Conservation (phyloP, 257 asterid species). For the Capsicum rhomboideum region DNA sequence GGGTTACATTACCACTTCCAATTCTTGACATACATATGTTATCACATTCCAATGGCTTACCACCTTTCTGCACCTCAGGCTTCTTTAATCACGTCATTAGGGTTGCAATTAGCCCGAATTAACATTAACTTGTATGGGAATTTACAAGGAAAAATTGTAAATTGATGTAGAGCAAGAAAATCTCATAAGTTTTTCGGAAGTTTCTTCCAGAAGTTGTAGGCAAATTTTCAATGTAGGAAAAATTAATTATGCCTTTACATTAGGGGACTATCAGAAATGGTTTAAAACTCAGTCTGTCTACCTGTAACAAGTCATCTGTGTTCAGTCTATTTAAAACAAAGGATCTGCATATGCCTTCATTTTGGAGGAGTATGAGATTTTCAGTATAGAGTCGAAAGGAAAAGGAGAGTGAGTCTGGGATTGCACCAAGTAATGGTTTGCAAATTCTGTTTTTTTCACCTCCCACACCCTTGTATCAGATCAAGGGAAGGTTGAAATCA, state of each 20-base stretch:
- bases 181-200: background rate
- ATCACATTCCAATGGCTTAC: background rate
- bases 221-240: background rate
- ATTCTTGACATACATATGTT: background rate
- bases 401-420: background rate
- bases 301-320: background rate
- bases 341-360: background rate
- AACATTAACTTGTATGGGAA: background rate
- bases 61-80: background rate
- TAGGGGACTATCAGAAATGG: background rate
- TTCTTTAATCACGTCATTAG: background rate
- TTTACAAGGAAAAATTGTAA: background rate
- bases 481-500: background rate
- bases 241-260: background rate
- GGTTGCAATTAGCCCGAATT: background rate
- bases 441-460: background rate
- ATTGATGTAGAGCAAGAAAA: background rate
- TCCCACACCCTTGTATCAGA: background rate
- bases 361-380: background rate
- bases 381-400: background rate
- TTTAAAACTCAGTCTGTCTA: background rate
- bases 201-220: too few relatives aligned
- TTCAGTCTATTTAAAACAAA: background rate
- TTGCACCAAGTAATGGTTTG: background rate
- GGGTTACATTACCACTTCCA: background rate